Evolutionary conservation across 176 grass and related monocot species (phyloP), one percentile per base, ranked within the genome.

Genomic region (Echinochloa phyllopogon): DNA sequence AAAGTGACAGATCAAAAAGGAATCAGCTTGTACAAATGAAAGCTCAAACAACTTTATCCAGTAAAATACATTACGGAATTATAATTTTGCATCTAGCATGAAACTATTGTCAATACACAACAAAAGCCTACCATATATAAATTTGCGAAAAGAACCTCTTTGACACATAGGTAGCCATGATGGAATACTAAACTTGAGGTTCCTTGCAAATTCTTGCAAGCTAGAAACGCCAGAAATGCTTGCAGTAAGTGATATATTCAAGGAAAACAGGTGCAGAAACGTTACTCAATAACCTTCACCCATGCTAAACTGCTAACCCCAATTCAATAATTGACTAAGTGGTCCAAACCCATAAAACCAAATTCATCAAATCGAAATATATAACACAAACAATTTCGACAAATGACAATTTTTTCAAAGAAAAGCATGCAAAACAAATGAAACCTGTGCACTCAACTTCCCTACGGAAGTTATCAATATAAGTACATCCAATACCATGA

Each of bases 1-100:
- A 10, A 82, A 38, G 11, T 39, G 60, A 65, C 16, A 57, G 49
- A 83, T 45, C 61, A 85, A 25, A 88, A 24, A 82, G 62, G 49
- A 88, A 62, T 60, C 77, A 78, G 12, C 11, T 43, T 80, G 52
- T 27, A 78, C 29, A 65, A 57, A 3, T 44, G 9, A 66, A 57
- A 57, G 45, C 8, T 37, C 14, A 83, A 60, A 8, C 40, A 64
- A 21, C 12, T 23, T 25, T 25, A 68, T 53, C 12, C 14, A 52
- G 29, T 68, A 25, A 73, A 16, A 18, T 36, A 20, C 0, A 56
- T 41, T 8, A 48, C 39, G 24, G 53, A 57, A 69, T 76, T 61
- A 40, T 33, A 17, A 38, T 49, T 52, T 16, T 69, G 40, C 51
- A 67, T 39, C 41, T 82, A 82, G 21, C 72, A 87, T 24, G 44